Conservation (phyloP, 2,329 filamentous ascomycete genomes). For the Shiraia bambusicola region DNA sequence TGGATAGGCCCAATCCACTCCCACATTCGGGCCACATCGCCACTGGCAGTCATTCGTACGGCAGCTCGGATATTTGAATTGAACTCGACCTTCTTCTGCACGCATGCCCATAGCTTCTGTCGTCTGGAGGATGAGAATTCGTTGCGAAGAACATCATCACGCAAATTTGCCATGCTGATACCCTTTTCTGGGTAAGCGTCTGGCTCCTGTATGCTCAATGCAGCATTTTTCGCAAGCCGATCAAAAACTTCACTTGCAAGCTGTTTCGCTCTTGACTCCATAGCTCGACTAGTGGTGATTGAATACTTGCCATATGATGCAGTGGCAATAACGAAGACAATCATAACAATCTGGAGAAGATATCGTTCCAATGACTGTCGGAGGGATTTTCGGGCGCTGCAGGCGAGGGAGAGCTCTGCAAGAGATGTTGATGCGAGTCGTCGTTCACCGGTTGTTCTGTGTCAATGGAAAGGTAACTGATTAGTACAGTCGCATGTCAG, state of each 20-base stretch:
- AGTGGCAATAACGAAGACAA: constrained; percentile 54
- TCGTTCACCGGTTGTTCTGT: constrained; percentile 69
- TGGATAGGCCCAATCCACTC: constrained; percentile 66
- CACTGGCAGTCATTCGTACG: constrained; percentile 61
- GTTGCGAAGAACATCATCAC: constrained; percentile 84
- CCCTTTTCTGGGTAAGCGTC: constrained; percentile 70
- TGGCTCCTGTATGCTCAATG: constrained; percentile 67
- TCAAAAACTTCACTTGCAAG: constrained; percentile 84
- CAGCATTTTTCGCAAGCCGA: constrained; percentile 79
- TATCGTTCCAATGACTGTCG: constrained; percentile 79
- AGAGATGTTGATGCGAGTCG: constrained; percentile 82
- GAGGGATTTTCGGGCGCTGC: constrained; percentile 75
- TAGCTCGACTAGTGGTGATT: constrained; percentile 64
- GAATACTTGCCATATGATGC: constrained; percentile 64
- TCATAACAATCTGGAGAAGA: constrained; percentile 74
- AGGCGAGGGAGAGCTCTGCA: constrained; percentile 85
- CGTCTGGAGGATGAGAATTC: constrained; percentile 76
- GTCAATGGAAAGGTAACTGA: constrained; percentile 72
- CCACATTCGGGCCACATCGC: constrained; percentile 63
- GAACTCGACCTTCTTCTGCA: constrained; percentile 81
- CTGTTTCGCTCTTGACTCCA: constrained; percentile 72
- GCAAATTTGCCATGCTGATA: constrained; percentile 82
- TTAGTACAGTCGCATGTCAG: constrained; percentile 64
- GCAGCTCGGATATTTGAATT: constrained; percentile 88
- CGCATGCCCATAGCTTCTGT: constrained; percentile 80